A percentile compares a stretch with the other conserved stretches of the same genome.
phyloP scores from a whole-genome alignment of 1,139 yeast species.

The Blastobotrys apis region DNA sequence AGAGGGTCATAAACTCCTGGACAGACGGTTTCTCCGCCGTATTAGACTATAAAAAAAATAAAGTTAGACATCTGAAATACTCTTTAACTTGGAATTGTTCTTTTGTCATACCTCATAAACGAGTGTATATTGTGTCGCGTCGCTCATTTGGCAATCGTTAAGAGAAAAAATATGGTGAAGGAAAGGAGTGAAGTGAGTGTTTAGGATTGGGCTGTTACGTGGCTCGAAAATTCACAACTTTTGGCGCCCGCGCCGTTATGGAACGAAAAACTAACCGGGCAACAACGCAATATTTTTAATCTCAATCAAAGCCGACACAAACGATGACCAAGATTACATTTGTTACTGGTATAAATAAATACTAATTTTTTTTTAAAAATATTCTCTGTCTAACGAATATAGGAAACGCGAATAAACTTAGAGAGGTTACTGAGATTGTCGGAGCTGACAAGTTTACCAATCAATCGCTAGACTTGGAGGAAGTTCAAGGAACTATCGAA shows the following conservation, averaged over 20 bases:
- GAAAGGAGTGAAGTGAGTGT: slow-evolving; percentile 6
- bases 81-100: too few species aligned
- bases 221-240: slow-evolving; percentile 3
- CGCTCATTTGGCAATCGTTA: slow-evolving; percentile 34
- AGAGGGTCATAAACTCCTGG: slow-evolving; percentile 68
- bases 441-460: slow-evolving; percentile 51
- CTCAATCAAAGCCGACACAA: neutral
- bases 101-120: slow-evolving; percentile 31
- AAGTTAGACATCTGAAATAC: neutral
- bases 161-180: neutral
- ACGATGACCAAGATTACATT: slow-evolving; percentile 17
- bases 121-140: slow-evolving; percentile 35
- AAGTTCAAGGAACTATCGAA: slow-evolving; percentile 82
- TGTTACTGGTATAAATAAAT: slow-evolving; percentile 22
- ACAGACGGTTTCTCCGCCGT: slow-evolving; percentile 62
- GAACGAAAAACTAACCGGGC: too few species aligned
- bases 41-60: slow-evolving; percentile 26
- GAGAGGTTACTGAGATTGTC: slow-evolving; percentile 76
- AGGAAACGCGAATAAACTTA: slow-evolving; percentile 83
- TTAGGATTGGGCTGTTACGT: slow-evolving; percentile 2
- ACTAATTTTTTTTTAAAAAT: slow-evolving; percentile 24
- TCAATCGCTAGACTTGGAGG: slow-evolving; percentile 72
- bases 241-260: too few species aligned
- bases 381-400: slow-evolving; percentile 45
- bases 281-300: too few species aligned